Conservation (phyloP, 2,329 filamentous ascomycete species). For the Aspergillus candidus region DNA sequence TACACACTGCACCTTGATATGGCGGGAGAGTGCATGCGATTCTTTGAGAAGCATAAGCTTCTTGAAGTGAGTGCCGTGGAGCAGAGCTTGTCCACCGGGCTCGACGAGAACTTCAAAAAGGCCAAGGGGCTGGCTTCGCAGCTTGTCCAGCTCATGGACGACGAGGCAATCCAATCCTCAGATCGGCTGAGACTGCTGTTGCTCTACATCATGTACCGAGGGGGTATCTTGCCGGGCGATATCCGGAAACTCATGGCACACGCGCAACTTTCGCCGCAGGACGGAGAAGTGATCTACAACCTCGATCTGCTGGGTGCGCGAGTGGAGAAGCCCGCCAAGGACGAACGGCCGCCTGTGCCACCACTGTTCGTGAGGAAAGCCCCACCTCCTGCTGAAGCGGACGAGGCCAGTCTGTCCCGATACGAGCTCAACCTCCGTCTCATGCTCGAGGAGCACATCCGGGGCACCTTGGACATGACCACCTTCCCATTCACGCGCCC, state of each 20-base stretch:
- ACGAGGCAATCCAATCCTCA: conserved; percentile 62
- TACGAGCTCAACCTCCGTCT: conserved; percentile 76
- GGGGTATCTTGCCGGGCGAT: conserved; percentile 78
- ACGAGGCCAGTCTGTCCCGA: conserved; percentile 80
- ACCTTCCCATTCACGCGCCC: conserved; percentile 69
- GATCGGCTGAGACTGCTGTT: conserved; percentile 82
- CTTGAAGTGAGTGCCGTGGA: conserved; percentile 82
- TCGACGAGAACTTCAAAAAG: conserved; percentile 88
- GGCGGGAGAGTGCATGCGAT: conserved; percentile 95
- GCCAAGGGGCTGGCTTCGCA: conserved; percentile 84
- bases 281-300: conserved; percentile 66
- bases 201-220: conserved; percentile 77
- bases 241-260: conserved; percentile 79
- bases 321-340: conserved; percentile 68
- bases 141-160: conserved; percentile 80
- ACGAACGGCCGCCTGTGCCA: conserved; percentile 58
- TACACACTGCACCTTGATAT: conserved; percentile 93
- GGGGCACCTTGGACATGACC: conserved; percentile 59
- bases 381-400: conserved; percentile 49
- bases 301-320: conserved; percentile 76
- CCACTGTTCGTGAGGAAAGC: conserved; percentile 68
- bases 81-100: conserved; percentile 82
- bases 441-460: conserved; percentile 70
- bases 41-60: conserved; percentile 78
- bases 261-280: conserved; percentile 66